Conservation (phyloP, 768 basidiomycete genomes). For the Mycena maculata region DNA sequence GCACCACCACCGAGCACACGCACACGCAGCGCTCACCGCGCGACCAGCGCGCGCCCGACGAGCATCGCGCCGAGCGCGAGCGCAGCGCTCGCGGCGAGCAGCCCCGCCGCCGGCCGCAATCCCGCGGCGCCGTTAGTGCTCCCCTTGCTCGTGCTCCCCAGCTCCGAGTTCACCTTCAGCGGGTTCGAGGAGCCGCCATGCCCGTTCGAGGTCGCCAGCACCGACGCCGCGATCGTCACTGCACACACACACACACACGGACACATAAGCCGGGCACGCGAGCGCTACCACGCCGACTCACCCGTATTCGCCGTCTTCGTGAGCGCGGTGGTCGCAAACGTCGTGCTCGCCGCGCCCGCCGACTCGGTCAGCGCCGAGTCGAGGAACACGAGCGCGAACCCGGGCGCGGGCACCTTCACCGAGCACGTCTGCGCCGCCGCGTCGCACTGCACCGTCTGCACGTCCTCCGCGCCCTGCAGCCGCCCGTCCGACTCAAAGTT, state of each 20-base stretch:
- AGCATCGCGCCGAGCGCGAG: constrained; percentile 21
- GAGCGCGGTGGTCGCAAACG: constrained; percentile 1
- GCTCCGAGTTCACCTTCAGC: not conserved
- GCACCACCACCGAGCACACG: not conserved
- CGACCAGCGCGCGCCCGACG: constrained; percentile 1
- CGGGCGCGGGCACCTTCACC: constrained; percentile 75
- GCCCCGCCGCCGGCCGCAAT: constrained; percentile 1
- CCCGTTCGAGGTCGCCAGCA: constrained; percentile 61
- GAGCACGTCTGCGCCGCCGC: constrained; percentile 61
- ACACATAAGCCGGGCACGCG: too few relatives aligned
- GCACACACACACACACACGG: too few relatives aligned
- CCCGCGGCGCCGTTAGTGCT: constrained; percentile 4
- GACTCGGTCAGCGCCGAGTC: constrained; percentile 41
- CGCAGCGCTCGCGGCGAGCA: not conserved
- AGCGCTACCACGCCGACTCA: not conserved
- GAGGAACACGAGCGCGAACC: constrained; percentile 81
- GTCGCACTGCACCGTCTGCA: constrained; percentile 72
- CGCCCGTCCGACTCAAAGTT: constrained; percentile 76
- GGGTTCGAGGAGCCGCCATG: constrained; percentile 18
- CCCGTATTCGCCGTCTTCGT: constrained; percentile 8
- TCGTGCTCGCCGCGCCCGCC: not conserved
- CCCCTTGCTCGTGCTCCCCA: constrained; percentile 32
- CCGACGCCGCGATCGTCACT: constrained; percentile 65
- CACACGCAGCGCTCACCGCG: not conserved
- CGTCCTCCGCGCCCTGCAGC: constrained; percentile 62